phyloP scores from a whole-genome alignment of 2,329 filamentous ascomycete species.

The Periconia digitata region DNA sequence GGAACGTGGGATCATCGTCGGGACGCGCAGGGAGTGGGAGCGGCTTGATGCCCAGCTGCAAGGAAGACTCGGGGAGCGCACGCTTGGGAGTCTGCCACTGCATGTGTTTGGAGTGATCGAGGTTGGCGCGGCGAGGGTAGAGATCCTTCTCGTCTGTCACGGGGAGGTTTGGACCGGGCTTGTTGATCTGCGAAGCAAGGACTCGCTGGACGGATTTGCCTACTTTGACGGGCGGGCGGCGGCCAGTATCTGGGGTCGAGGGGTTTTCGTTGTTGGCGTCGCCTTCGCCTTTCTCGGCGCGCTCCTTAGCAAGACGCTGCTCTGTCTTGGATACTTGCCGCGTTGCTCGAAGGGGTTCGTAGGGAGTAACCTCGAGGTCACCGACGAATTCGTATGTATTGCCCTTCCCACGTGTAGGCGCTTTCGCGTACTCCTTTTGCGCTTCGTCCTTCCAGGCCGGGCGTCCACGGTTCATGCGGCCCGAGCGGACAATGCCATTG shows the following conservation, averaged over 20 bases:
- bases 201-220: not conserved
- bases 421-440: constrained; percentile 11
- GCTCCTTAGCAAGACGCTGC: constrained; percentile 1
- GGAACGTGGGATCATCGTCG: not conserved
- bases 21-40: not conserved
- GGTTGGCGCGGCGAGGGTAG: not conserved
- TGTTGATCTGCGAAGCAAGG: not conserved
- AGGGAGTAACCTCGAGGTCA: constrained; percentile 4
- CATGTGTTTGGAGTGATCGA: not conserved
- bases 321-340: constrained; percentile 1
- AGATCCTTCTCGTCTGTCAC: not conserved
- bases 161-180: not conserved
- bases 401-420: constrained; percentile 10
- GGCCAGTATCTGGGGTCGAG: not conserved
- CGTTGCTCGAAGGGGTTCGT: constrained; percentile 6
- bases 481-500: constrained; percentile 30
- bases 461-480: constrained; percentile 42
- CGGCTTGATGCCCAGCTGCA: not conserved
- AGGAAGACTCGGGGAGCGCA: not conserved
- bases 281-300: not conserved
- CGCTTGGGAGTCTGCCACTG: not conserved
- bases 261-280: not conserved
- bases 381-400: constrained; percentile 16
- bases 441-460: constrained; percentile 28
- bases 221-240: not conserved